phyloP scores from a whole-genome alignment of 768 basidiomycete species.

The Termitomyces sp. region DNA sequence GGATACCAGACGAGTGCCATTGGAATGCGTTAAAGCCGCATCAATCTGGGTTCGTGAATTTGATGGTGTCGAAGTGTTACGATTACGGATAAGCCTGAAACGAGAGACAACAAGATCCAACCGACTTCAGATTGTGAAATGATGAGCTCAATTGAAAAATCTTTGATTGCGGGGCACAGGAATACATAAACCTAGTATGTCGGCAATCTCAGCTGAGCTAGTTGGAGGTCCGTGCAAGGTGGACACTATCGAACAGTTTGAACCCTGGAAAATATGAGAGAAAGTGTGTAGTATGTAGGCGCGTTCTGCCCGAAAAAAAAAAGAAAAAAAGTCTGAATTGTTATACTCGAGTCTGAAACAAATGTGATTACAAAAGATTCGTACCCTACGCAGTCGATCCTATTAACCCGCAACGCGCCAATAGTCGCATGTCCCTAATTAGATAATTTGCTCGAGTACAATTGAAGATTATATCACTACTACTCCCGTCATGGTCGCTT shows the following conservation, averaged over 20 bases:
- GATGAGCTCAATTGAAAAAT: not conserved
- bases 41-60: not conserved
- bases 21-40: not conserved
- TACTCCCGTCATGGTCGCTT: not conserved
- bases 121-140: not conserved
- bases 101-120: no score
- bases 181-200: not conserved
- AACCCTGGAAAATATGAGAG: no score
- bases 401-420: no score
- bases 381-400: not conserved
- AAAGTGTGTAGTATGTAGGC: no score
- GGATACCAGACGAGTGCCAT: no score
- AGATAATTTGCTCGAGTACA: not conserved
- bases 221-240: not conserved
- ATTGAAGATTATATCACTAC: not conserved
- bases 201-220: not conserved
- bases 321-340: no score
- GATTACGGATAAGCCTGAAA: not conserved
- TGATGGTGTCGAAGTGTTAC: not conserved
- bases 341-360: no score
- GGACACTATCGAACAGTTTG: not conserved
- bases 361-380: not conserved
- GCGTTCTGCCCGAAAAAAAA: no score
- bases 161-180: not conserved
- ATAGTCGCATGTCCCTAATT: not conserved